Evolutionary conservation across 169 alveolate species (phyloP), one percentile per base, ranked within the genome.

Genomic region (Plasmodium inui): DNA sequence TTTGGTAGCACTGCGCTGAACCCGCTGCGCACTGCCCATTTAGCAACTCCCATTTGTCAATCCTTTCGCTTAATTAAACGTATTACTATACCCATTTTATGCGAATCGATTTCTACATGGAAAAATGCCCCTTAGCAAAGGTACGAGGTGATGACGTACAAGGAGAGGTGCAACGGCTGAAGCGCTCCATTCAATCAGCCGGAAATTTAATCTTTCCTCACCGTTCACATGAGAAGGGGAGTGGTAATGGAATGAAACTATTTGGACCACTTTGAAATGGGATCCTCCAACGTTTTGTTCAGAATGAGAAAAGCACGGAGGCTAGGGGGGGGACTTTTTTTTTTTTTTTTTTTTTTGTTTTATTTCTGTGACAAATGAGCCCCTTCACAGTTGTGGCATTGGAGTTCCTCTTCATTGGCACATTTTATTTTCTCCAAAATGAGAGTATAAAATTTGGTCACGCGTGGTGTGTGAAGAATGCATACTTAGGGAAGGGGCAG

Each of bases 311-410:
- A n/a, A 67, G 76, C 8, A 67, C 6, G n/a, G 22, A 5, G 37
- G 14, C 34, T 12, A 10, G 32, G 74, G 4, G 34, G 32, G 74
- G 74, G 14, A 6, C n/a, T 61, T 26, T 61, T 61, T 17, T 67
- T 67, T 67, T 67, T 22, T 28, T 67, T 67, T 67, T 0, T 61
- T 61, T 14, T 26, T 57, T 57, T 14, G 2, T 1, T 12, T 55
- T 12, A n/a, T 46, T 73, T 28, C 12, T 80, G 57, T 39, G 32
- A 41, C 85, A 80, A 80, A 80, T 80, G 85, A 32, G n/a, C 71
- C 67, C 57, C 34, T 80, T 46, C 19, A 80, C 30, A 19, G 10
- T 39, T 80, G 71, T 12, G 37, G 37, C 19, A 46, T 14, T 80
- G 19, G 39, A 41, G 28, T 80, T 80, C 26, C 34, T 74, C 8